Conservation (phyloP, 352 stramenopile species). For the Phytophthora palmivora region DNA sequence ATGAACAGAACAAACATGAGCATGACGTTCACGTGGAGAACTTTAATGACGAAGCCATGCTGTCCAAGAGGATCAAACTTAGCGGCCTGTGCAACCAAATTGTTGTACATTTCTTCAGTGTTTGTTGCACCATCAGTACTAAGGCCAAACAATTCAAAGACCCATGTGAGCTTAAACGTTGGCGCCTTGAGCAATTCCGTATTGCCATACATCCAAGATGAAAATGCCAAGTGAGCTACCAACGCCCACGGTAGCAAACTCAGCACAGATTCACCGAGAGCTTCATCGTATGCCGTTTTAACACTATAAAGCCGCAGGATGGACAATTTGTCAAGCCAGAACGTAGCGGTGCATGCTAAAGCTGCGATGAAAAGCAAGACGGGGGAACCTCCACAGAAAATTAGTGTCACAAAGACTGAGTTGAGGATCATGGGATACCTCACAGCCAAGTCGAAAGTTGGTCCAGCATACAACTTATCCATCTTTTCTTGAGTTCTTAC, state of each 20-base stretch:
- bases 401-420: conserved; percentile 84
- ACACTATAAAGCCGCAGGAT: conserved; percentile 80
- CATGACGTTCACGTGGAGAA: conserved; percentile 78
- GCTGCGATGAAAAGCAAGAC: conserved; percentile 82
- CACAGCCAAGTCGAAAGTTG: conserved; percentile 77
- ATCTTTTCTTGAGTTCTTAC: conserved; percentile 80
- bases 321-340: conserved; percentile 86
- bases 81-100: conserved; percentile 45
- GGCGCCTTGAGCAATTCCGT: conserved; percentile 63
- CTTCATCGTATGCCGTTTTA: conserved; percentile 84
- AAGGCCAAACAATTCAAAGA: conserved; percentile 50
- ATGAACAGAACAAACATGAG: conserved; percentile 75
- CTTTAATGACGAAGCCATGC: conserved; percentile 67
- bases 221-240: conserved; percentile 74
- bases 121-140: conserved; percentile 35
- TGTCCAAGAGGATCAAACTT: conserved; percentile 63
- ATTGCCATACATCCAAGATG: conserved; percentile 88
- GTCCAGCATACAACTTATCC: conserved; percentile 79
- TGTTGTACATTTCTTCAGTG: conserved; percentile 52
- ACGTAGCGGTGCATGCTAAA: conserved; percentile 64
- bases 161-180: conserved; percentile 50
- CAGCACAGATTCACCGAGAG: conserved; percentile 67
- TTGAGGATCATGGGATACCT: conserved; percentile 88
- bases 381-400: conserved; percentile 83
- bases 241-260: conserved; percentile 74